A percentile compares a stretch with the other conserved stretches of the same genome.
Evolutionary conservation across 129 eudicot genomes (phyloP).

Genomic region (Calendula officinalis): DNA sequence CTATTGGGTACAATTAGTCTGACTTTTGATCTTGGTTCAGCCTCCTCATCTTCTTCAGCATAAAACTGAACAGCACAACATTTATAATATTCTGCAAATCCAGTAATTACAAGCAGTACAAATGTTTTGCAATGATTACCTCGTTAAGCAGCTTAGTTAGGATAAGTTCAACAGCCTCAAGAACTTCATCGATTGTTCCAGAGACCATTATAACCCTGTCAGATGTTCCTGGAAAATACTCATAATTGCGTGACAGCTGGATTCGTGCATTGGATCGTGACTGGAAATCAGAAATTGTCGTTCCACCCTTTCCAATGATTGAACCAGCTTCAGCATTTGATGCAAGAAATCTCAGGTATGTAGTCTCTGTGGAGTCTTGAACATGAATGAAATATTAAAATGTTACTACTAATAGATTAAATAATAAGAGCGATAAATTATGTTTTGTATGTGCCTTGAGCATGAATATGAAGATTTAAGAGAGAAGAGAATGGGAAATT

Average conservation of each 20-base stretch:
- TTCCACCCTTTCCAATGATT: slow-evolving; percentile 86
- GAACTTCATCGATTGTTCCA: slow-evolving; percentile 65
- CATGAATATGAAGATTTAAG: too few species aligned
- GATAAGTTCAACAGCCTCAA: slow-evolving; percentile 75
- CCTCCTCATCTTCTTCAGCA: slow-evolving; percentile 65
- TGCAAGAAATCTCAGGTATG: slow-evolving; percentile 73
- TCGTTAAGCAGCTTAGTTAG: slow-evolving; percentile 68
- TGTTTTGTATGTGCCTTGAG: too few species aligned
- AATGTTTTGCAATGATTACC: slow-evolving; percentile 33
- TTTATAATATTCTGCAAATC: neutral
- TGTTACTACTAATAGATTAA: too few species aligned
- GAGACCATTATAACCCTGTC: slow-evolving; percentile 85
- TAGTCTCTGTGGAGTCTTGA: slow-evolving; percentile 55
- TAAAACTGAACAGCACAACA: slow-evolving; percentile 43
- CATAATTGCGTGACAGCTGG: slow-evolving; percentile 87
- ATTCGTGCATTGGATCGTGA: slow-evolving; percentile 83
- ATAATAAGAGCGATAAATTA: too few species aligned
- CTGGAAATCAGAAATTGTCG: slow-evolving; percentile 82
- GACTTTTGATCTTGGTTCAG: slow-evolving; percentile 65
- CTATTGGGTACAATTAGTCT: slow-evolving; percentile 87
- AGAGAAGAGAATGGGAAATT: too few species aligned
- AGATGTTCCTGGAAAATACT: slow-evolving; percentile 88
- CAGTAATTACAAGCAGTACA: neutral
- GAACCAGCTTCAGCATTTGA: slow-evolving; percentile 97
- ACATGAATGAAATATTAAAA: neutral